Evolutionary conservation across 1,284 basidiomycete species (phyloP).

Genomic region (Microbotryum lychnidis-dioicae): DNA sequence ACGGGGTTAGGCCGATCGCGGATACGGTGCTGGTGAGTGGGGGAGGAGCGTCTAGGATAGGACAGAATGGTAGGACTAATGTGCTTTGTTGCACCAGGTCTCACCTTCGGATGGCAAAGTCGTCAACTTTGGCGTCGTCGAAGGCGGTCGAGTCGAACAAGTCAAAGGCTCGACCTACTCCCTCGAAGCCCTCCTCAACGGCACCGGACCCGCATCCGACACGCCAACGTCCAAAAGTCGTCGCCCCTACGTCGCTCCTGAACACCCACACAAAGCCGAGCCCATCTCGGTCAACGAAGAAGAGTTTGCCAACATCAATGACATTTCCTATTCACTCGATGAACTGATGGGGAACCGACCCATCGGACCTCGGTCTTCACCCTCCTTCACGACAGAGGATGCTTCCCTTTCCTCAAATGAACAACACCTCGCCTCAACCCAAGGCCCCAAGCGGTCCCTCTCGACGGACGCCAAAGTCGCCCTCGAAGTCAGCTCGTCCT

Average conservation of each 20-base stretch:
- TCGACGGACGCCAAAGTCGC: constrained; percentile 46
- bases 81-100: constrained; percentile 47
- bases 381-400: neutral
- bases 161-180: constrained; percentile 98
- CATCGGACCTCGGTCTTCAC: neutral
- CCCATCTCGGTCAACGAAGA: constrained; percentile 63
- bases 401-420: neutral
- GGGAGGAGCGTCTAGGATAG: neutral
- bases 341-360: constrained; percentile 49
- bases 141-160: constrained; percentile 75
- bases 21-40: constrained; percentile 57
- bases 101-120: constrained; percentile 90
- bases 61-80: neutral
- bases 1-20: constrained; percentile 72
- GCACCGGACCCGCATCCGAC: constrained; percentile 23
- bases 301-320: constrained; percentile 92
- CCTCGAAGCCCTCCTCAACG: constrained; percentile 69
- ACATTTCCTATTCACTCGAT: constrained; percentile 87
- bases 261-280: constrained; percentile 44
- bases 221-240: neutral
- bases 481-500: constrained; percentile 41
- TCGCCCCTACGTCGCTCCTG: neutral
- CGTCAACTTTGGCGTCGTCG: constrained; percentile 85
- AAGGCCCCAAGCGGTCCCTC: neutral
- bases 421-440: too few relatives aligned